Evolutionary conservation across 768 basidiomycete genomes (phyloP).

Genomic region (Lyophyllum decastes): DNA sequence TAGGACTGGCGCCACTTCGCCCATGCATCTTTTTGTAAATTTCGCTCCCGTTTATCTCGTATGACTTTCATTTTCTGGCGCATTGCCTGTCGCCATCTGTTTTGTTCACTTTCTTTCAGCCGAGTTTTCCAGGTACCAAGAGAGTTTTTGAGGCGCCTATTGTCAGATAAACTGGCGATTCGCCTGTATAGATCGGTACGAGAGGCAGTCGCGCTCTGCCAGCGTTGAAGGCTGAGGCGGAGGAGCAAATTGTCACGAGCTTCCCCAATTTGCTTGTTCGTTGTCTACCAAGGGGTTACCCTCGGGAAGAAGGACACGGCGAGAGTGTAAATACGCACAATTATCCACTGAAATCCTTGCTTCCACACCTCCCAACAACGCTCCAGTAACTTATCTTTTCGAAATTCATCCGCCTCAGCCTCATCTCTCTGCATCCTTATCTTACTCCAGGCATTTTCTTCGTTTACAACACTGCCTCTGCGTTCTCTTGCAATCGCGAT

Average conservation of each 20-base stretch:
- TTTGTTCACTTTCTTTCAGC: conserved; percentile 55
- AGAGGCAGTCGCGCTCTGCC: conserved; percentile 48
- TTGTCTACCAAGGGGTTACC: conserved; percentile 52
- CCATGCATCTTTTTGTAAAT: conserved; percentile 61
- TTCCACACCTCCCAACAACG: conserved; percentile 79
- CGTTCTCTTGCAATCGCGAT: conserved; percentile 38
- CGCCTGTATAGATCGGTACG: conserved; percentile 41
- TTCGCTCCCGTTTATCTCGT: conserved; percentile 54
- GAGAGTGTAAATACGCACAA: conserved; percentile 46
- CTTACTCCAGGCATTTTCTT: conserved; percentile 79
- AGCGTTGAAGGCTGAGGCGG: conserved; percentile 57
- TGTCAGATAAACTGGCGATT: conserved; percentile 44
- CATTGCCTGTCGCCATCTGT: conserved; percentile 70
- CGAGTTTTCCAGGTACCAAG: conserved; percentile 56
- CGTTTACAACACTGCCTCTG: conserved; percentile 55
- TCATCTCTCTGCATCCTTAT: conserved; percentile 72
- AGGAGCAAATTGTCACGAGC: conserved; percentile 71
- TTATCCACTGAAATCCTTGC: conserved; percentile 70
- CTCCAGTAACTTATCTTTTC: conserved; percentile 61
- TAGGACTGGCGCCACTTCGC: conserved; percentile 65
- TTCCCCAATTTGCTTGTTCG: conserved; percentile 63
- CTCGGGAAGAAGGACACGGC: neutral
- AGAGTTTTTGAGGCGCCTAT: conserved; percentile 41
- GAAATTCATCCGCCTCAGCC: conserved; percentile 68
- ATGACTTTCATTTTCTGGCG: conserved; percentile 66